A percentile compares a stretch with the other conserved stretches of the same genome.
Evolutionary conservation across 306 rosid species (phyloP).

Genomic region (Sindora glabra): DNA sequence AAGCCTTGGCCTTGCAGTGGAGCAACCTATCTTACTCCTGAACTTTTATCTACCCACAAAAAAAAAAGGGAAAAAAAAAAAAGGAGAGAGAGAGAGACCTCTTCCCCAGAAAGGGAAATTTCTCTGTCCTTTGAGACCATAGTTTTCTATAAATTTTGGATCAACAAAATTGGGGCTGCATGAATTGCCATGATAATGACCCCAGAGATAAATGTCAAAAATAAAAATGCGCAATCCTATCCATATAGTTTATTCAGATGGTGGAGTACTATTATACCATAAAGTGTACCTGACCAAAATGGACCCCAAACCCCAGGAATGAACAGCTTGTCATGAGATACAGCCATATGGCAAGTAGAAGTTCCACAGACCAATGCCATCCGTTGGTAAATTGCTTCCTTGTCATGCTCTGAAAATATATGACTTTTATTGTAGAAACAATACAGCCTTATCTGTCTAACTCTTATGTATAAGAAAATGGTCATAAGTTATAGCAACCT

Average conservation of each 20-base stretch:
- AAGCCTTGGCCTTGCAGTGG: no score
- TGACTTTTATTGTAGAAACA: conserved; percentile 13
- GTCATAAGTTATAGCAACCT: conserved; percentile 37
- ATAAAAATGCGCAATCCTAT: not conserved
- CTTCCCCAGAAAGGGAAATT: not conserved
- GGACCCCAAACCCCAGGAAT: conserved; percentile 99
- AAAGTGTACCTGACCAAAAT: conserved; percentile 84
- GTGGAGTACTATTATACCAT: conserved; percentile 6
- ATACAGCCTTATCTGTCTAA: conserved; percentile 5
- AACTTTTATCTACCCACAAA: no score
- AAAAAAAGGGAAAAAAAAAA: no score
- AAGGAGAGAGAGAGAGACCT: no score
- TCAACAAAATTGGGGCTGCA: not conserved
- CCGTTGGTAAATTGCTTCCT: conserved; percentile 62
- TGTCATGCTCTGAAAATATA: conserved; percentile 40
- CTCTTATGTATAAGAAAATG: conserved; percentile 1
- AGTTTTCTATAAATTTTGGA: not conserved
- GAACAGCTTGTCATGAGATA: conserved; percentile 73
- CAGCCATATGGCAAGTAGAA: conserved; percentile 95
- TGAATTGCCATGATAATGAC: not conserved
- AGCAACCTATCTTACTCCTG: no score
- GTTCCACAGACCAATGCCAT: conserved; percentile 96
- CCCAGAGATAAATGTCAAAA: conserved; percentile 8
- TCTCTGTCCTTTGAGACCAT: not conserved
- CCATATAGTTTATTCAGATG: conserved; percentile 5